Evolutionary conservation across 164 flowering plant species (phyloP).

Genomic region (Chimonanthus salicifolius): DNA sequence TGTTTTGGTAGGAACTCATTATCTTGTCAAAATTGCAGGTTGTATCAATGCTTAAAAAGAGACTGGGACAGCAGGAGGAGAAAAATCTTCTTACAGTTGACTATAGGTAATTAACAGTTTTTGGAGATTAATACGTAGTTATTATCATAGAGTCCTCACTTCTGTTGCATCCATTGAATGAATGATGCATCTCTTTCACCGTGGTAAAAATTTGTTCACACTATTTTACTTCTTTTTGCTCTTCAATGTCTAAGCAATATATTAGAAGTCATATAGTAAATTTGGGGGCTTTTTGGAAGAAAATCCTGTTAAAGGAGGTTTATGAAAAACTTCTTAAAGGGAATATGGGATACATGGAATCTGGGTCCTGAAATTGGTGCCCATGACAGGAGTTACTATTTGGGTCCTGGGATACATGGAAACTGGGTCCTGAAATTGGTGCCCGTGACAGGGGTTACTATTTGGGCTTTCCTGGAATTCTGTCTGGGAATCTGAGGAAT

Average conservation of each 20-base stretch:
- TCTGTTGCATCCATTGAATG: background rate
- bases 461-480: too few relatives aligned
- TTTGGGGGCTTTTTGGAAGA: too few relatives aligned
- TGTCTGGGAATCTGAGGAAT: too few relatives aligned
- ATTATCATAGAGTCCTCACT: background rate
- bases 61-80: constrained; percentile 45
- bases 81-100: constrained; percentile 63
- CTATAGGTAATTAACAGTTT: constrained; percentile 45
- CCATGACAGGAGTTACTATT: too few relatives aligned
- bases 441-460: too few relatives aligned
- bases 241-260: background rate
- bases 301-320: too few relatives aligned
- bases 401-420: too few relatives aligned
- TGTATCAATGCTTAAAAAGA: constrained; percentile 57
- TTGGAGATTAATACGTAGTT: background rate
- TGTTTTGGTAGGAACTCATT: background rate
- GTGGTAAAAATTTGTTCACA: background rate
- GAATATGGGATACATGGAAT: too few relatives aligned
- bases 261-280: background rate
- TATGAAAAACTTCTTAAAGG: too few relatives aligned
- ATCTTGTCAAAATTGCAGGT: constrained; percentile 42
- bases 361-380: too few relatives aligned
- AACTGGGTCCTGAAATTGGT: too few relatives aligned
- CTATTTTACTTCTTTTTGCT: background rate
- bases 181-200: background rate